Evolutionary conservation across 2,329 filamentous ascomycete genomes (phyloP).

Genomic region (Paecilomyces variotii): DNA sequence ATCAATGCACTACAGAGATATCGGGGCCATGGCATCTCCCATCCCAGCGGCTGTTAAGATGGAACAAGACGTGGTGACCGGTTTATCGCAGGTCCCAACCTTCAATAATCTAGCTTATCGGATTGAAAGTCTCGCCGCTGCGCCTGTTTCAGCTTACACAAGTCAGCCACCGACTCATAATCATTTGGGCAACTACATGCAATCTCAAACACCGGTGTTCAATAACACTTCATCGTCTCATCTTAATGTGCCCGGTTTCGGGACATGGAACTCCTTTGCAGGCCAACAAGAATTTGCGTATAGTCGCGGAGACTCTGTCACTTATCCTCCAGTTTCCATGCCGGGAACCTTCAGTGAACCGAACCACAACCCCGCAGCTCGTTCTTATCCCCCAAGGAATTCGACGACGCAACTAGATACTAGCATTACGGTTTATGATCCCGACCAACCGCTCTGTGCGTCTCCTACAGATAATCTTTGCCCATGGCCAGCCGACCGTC

Average conservation of each 20-base stretch:
- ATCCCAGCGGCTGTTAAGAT: not conserved
- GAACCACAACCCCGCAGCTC: not conserved
- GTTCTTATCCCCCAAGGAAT: constrained; percentile 7
- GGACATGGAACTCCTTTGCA: not conserved
- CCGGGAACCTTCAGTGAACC: not conserved
- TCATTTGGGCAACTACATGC: not conserved
- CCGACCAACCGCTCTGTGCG: constrained; percentile 15
- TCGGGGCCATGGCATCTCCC: not conserved
- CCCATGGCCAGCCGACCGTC: constrained; percentile 2
- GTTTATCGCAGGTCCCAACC: not conserved
- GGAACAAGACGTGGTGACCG: not conserved
- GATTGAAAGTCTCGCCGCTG: not conserved
- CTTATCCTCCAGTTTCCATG: constrained; percentile 13
- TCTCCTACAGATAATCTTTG: constrained; percentile 14
- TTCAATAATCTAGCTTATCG: not conserved
- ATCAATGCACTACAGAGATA: not conserved
- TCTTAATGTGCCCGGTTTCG: not conserved
- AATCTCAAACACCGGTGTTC: not conserved
- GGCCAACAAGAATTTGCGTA: constrained; percentile 1
- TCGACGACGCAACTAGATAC: constrained; percentile 15
- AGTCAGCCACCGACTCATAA: not conserved
- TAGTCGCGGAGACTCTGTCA: constrained; percentile 8
- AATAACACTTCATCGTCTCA: not conserved
- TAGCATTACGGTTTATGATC: constrained; percentile 11
- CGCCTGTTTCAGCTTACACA: not conserved